These are phyloP conservation scores for Dryas octopetala DNA, from an alignment of 306 rosid genomes.

Conservation along the genomic window DNA sequence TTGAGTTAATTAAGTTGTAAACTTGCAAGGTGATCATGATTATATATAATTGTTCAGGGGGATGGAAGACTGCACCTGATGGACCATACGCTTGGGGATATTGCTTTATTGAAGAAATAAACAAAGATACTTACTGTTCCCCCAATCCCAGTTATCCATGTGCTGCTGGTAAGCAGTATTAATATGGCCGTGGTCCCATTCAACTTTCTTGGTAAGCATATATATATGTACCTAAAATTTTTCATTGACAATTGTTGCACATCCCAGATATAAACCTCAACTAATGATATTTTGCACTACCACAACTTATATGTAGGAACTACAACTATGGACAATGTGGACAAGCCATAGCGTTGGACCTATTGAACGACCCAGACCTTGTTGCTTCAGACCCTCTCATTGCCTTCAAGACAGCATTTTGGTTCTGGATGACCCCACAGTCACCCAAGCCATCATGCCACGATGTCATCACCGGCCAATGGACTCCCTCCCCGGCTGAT, in stretches of 20 bases:
- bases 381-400: slow-evolving; percentile 44
- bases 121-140: slow-evolving; percentile 31
- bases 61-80: slow-evolving; percentile 60
- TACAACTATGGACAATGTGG: slow-evolving; percentile 63
- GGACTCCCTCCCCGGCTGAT: slow-evolving; percentile 54
- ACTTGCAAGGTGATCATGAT: not conserved
- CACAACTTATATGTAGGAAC: slow-evolving; percentile 36
- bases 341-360: slow-evolving; percentile 27
- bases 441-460: slow-evolving; percentile 69
- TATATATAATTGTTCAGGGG: slow-evolving; percentile 32
- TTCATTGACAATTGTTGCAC: too few relatives aligned
- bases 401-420: slow-evolving; percentile 63
- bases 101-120: slow-evolving; percentile 44
- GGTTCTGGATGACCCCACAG: slow-evolving; percentile 85
- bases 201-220: slow-evolving; percentile 33
- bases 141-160: slow-evolving; percentile 35
- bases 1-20: too few relatives aligned
- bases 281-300: too few relatives aligned
- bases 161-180: slow-evolving; percentile 52
- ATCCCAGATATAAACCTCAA: too few relatives aligned
- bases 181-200: slow-evolving; percentile 75
- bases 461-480: slow-evolving; percentile 46
- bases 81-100: slow-evolving; percentile 71
- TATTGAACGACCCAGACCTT: slow-evolving; percentile 50
- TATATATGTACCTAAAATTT: too few relatives aligned